Evolutionary conservation across 805 yeast genomes (phyloP), one percentile per base, ranked within the genome.

Genomic region (Schizosaccharomyces japonicus): DNA sequence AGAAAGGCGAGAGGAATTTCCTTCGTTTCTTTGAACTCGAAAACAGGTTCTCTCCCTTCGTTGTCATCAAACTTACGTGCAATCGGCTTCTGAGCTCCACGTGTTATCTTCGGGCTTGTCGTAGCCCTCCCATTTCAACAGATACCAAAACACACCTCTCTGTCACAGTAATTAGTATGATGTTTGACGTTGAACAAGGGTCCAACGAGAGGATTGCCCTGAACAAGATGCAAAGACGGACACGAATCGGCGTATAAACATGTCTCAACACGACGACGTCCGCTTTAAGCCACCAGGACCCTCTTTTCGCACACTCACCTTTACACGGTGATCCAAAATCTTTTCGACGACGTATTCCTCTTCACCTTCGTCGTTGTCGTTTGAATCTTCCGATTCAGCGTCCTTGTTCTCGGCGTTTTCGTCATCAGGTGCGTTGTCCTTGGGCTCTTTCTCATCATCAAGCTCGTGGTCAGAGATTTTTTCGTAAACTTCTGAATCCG

Each of bases 341-440:
- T 25, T 42, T 29, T 42, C 46, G 11, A 42, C 46, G 17, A 27
- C 46, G 26, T 42, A 42, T 19, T 42, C 46, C 6, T 42, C 46
- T 21, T 27, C 46, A 23, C 19, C 46, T n/a, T 21, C 46, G 8
- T 13, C 31, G 7, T 21, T 6, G 23, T 39, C 5, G 5, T 39
- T 33, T 23, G 40, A 19, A 15, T 11, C 28, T 34, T 19, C 42
- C 23, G 17, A 25, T 8, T 36, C n/a, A n/a, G 42, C 28, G 13
- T 36, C 23, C n/a, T 36, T 23, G 17, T 11, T 21, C 28, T 27
- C 49, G 17, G 46, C 49, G 29, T 23, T 33, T 13, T 44, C 47
- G n/a, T 10, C 42, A 11, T 7, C n/a, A 27, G 26, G 30, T 32
- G 26, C 49, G 26, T 27, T 31, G 21, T 11, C 32, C 28, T 27